These are phyloP conservation scores for Pseudogymnoascus sp. DNA, from an alignment of 2,329 filamentous ascomycete species.

Conservation along the genomic window DNA sequence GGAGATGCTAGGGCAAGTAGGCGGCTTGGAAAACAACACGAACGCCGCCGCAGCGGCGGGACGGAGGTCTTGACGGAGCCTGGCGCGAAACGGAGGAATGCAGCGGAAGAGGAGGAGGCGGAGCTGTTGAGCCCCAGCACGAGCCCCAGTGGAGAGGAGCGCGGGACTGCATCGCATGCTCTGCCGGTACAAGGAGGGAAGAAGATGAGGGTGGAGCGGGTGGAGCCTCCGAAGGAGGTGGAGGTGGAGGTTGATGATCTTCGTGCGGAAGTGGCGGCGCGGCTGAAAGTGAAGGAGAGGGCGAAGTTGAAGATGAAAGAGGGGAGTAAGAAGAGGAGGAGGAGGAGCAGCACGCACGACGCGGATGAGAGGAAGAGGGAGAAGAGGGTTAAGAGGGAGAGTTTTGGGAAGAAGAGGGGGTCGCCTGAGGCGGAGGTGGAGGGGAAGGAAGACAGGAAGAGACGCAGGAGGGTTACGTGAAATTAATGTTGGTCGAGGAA, in stretches of 20 bases:
- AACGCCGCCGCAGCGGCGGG: not conserved
- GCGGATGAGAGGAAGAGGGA: not conserved
- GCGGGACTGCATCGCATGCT: not conserved
- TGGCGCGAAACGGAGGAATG: conserved; percentile 1
- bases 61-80: not conserved
- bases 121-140: not conserved
- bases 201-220: not conserved
- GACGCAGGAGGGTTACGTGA: not conserved
- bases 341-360: conserved; percentile 1
- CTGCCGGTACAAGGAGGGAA: not conserved
- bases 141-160: not conserved
- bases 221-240: not conserved
- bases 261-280: conserved; percentile 8
- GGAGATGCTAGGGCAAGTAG: conserved; percentile 4
- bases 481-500: not conserved
- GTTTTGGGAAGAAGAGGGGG: not conserved
- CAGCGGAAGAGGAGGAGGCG: not conserved
- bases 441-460: not conserved
- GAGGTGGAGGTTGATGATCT: conserved; percentile 10
- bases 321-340: conserved; percentile 8
- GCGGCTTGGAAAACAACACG: not conserved
- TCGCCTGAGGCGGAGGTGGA: conserved; percentile 2
- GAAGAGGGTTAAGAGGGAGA: conserved; percentile 11
- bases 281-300: conserved; percentile 2
- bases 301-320: conserved; percentile 9